These are phyloP conservation scores for Quillaja saponaria DNA, from an alignment of 306 rosid genomes.

Conservation along the genomic window DNA sequence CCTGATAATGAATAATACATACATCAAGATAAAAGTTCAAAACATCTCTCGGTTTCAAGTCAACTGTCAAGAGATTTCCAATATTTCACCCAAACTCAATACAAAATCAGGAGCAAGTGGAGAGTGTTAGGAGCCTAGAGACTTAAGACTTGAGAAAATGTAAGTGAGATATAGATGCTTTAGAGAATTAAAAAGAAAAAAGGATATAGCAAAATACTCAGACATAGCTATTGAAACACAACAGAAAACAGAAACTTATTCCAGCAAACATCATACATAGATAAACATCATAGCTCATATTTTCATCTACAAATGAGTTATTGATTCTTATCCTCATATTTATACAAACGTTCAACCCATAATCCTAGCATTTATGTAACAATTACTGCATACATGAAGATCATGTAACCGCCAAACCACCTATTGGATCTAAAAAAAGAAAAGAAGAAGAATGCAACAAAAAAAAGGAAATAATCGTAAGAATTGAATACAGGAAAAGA, in stretches of 20 bases:
- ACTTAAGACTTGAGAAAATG: too few species aligned
- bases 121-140: too few species aligned
- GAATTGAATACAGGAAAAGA: slow-evolving; percentile 11
- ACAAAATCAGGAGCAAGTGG: too few species aligned
- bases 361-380: slow-evolving; percentile 15
- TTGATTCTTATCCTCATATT: background rate
- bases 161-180: background rate
- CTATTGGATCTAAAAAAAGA: slow-evolving; percentile 1
- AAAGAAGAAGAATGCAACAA: slow-evolving; percentile 3
- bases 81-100: too few species aligned
- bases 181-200: background rate
- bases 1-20: too few species aligned
- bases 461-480: slow-evolving; percentile 10
- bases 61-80: too few species aligned
- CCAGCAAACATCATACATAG: slow-evolving; percentile 17
- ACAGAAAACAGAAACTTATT: slow-evolving; percentile 10
- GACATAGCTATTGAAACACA: slow-evolving; percentile 18
- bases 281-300: slow-evolving; percentile 20
- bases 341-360: background rate
- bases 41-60: too few species aligned
- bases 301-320: too few species aligned
- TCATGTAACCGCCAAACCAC: slow-evolving; percentile 5
- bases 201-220: background rate
- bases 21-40: too few species aligned
- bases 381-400: slow-evolving; percentile 18